phyloP scores from a whole-genome alignment of 805 yeast species.

The Dipodascopsis tothii region DNA sequence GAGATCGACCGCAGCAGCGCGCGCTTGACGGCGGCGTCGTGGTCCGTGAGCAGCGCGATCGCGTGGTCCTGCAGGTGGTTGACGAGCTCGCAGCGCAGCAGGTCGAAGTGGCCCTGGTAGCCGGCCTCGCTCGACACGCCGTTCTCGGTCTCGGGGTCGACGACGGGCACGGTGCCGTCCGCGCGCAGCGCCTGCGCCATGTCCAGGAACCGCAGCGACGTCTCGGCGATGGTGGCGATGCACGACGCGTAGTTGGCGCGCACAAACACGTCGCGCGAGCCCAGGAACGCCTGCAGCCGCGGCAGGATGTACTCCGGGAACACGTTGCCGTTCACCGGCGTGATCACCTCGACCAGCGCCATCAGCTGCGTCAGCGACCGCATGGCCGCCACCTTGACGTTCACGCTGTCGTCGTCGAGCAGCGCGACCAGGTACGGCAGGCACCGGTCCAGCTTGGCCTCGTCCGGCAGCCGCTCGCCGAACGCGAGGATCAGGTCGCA shows the following conservation, averaged over 20 bases:
- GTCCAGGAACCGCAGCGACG: conserved; percentile 57
- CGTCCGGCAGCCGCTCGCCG: conserved; percentile 71
- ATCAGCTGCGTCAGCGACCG: conserved; percentile 61
- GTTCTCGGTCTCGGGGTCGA: conserved; percentile 43
- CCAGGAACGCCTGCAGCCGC: conserved; percentile 43
- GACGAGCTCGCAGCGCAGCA: conserved; percentile 40
- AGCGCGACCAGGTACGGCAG: conserved; percentile 72
- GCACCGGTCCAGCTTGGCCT: conserved; percentile 74
- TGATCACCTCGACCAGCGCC: conserved; percentile 52
- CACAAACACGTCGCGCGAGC: conserved; percentile 40
- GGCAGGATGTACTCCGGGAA: conserved; percentile 82
- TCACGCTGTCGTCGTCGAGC: conserved; percentile 58
- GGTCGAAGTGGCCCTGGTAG: conserved; percentile 25
- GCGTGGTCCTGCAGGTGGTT: conserved; percentile 59
- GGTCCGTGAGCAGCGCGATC: conserved; percentile 61
- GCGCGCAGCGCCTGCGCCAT: conserved; percentile 40
- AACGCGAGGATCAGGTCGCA: conserved; percentile 69
- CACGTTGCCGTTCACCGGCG: conserved; percentile 66
- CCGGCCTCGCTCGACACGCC: conserved; percentile 27
- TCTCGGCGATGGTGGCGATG: conserved; percentile 62
- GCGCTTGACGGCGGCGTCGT: conserved; percentile 56
- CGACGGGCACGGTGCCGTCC: conserved; percentile 25
- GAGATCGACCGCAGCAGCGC: conserved; percentile 64
- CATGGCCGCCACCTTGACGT: conserved; percentile 62
- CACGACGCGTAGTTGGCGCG: conserved; percentile 65